Evolutionary conservation across 331 rosid genomes (phyloP), one percentile per base, ranked within the genome.

Genomic region (Arachis monticola): DNA sequence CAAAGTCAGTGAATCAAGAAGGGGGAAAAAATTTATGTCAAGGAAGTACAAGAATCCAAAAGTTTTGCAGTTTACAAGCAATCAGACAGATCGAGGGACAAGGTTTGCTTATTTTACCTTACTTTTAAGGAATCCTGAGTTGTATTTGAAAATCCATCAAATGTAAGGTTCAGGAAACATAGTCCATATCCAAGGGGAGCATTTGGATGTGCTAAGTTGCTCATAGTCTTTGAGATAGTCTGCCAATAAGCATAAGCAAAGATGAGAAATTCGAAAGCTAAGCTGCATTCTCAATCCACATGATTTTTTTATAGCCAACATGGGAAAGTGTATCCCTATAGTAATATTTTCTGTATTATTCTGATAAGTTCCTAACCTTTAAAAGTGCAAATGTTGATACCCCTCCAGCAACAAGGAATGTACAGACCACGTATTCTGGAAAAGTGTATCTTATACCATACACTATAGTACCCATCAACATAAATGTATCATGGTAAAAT

Each of bases 71-170:
- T 50, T 58, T 27, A 59, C 55, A 67, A 13, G 71, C 70, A 67
- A 58, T 45, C 76, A 73, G 46, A 51, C 66, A 61, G 53, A 58
- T 52, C 52, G 70, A 9, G 55, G 22, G 12, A 60, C 55, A 68
- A 72, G 41, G 9, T 32, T 60, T 51, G 46, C 59, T 56, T 60
- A 2, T 11, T 60, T 76, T 81, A 95, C 99, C 98, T 89, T 69
- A 83, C 70, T 53, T 79, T 82, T 79, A 95, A 85, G 72, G 99
- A 95, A 90, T 95, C 99, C 84, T 95, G 99, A 79, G 99, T 95
- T 45, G 99, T 98, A 86, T 95, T 95, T 52, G 99, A 92, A 82
- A 95, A 95, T 77, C 99, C 99, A 81, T 95, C 99, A 88, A 95
- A 95, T 44, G 97, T 91, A 69, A 95, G 98, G 86, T 95, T 95